Evolutionary conservation across 2,329 filamentous ascomycete genomes (phyloP), one percentile per base, ranked within the genome.

Genomic region (Calonectria naviculata): DNA sequence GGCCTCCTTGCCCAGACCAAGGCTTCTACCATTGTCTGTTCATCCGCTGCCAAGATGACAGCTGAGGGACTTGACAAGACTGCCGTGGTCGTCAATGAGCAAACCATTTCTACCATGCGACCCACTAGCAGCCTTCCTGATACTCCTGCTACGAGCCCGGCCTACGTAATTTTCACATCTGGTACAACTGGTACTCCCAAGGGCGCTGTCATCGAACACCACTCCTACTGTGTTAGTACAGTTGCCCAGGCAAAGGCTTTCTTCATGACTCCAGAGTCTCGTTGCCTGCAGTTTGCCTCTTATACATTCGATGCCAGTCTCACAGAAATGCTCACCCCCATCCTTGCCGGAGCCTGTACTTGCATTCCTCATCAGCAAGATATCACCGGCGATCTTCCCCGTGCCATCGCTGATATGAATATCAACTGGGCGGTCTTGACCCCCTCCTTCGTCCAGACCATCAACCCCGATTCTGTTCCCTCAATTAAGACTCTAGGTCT

Each of bases 291-390:
- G 38, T 58, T 58, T n/a, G 52, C 52, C 12, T 58, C 52, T 1
- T 58, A 58, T 7, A 58, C 52, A 1, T 58, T 58, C 34, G 52
- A 58, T 26, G 52, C 52, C n/a, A 58, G 52, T n/a, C 26, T 58
- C 13, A 58, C 52, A 17, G 52, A 58, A 26, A 58, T 58, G 52
- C 31, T 36, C 5, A 36, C 21, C 6, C 31, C 52, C 26, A 6
- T 58, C 13, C 52, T 58, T 5, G 52, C 31, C 19, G 52, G 52
- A 19, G 52, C 31, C 2, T 58, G 52, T 26, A 34, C 38, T 1
- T 58, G 52, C 52, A 58, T 58, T 58, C 52, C 52, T 38, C 52
- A 58, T 13, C 52, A 58, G 21, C 52, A 58, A 17, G 52, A 58
- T 13, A 58, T 58, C 26, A 58, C 52, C 0, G 52, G 52, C 4